Evolutionary conservation across 371 early-diverging fungal genomes (phyloP), one percentile per base, ranked within the genome.

Genomic region (Lichtheimia ornata): DNA sequence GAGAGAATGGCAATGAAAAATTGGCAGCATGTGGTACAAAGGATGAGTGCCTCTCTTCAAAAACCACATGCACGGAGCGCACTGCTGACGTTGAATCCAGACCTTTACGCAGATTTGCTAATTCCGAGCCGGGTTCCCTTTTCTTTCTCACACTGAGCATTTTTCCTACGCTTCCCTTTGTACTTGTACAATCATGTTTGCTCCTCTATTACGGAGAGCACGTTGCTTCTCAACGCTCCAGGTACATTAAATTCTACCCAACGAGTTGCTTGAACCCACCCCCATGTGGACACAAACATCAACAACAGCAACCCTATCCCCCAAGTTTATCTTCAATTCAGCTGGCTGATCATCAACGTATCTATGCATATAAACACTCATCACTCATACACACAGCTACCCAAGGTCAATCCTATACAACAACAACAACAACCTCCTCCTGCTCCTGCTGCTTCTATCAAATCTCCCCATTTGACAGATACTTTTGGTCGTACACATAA

Each of bases 401-500:
- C 18, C 0, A 18, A n/a, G 6, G 5, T 17, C 5, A 18, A 22
- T 9, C n/a, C 18, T n/a, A 47, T 18, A 22, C 47, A 47, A 22
- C 47, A 22, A 47, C 47, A 47, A 47, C 47, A 18, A 20, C 35
- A 28, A 44, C 42, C 5, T 40, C 12, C 28, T 15, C 17, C 51
- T 17, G 41, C 41, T 35, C 7, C 27, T 20, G 14, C 49, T 17
- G 27, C 50, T 28, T 15, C 54, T 64, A 15, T 59, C 59, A 25
- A 35, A 55, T 7, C 56, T 11, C 20, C 50, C 3, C 47, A 56
- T 58, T 50, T 67, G 25, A 54, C 50, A 2, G 97, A 97, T 67
- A 78, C 78, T 25, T 94, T 92, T 77, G 81, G 85, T n/a, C 85
- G 97, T 20, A 80, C 87, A 53, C 97, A 97, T 71, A 91, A 85